phyloP scores from a whole-genome alignment of 345 rosid species.

The Aurinia saxatilis region DNA sequence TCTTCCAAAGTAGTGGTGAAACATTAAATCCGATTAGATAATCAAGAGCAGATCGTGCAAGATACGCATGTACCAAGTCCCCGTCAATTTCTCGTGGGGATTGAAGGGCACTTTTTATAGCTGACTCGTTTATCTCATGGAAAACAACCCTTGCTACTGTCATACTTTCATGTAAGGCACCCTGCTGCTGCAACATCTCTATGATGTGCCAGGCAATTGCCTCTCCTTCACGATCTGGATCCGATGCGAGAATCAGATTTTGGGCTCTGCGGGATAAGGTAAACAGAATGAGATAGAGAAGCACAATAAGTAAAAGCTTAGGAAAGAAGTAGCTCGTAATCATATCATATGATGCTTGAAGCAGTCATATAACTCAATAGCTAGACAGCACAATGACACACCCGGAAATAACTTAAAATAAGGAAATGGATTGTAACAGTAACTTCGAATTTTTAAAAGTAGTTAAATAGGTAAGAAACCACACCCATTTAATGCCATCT shows the following conservation, averaged over 20 bases:
- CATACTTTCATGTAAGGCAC: slow-evolving; percentile 66
- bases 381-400: slow-evolving; percentile 11
- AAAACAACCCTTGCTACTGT: slow-evolving; percentile 86
- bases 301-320: slow-evolving; percentile 10
- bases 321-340: not conserved
- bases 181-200: slow-evolving; percentile 96
- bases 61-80: slow-evolving; percentile 87
- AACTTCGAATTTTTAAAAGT: not conserved
- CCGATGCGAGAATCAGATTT: slow-evolving; percentile 94
- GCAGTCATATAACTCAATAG: slow-evolving; percentile 6
- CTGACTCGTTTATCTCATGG: slow-evolving; percentile 92
- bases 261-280: slow-evolving; percentile 71
- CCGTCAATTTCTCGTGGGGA: slow-evolving; percentile 79
- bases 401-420: not conserved
- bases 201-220: slow-evolving; percentile 99
- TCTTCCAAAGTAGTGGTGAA: slow-evolving; percentile 94
- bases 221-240: slow-evolving; percentile 99
- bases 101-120: slow-evolving; percentile 70
- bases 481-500: slow-evolving; percentile 80
- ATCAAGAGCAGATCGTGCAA: slow-evolving; percentile 96
- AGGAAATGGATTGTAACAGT: not conserved
- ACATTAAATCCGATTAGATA: slow-evolving; percentile 92
- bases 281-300: slow-evolving; percentile 35
- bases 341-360: slow-evolving; percentile 15
- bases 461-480: slow-evolving; percentile 11